These are phyloP conservation scores for Pneumocystis sp. DNA, from an alignment of 1,139 yeast genomes.

Conservation along the genomic window DNA sequence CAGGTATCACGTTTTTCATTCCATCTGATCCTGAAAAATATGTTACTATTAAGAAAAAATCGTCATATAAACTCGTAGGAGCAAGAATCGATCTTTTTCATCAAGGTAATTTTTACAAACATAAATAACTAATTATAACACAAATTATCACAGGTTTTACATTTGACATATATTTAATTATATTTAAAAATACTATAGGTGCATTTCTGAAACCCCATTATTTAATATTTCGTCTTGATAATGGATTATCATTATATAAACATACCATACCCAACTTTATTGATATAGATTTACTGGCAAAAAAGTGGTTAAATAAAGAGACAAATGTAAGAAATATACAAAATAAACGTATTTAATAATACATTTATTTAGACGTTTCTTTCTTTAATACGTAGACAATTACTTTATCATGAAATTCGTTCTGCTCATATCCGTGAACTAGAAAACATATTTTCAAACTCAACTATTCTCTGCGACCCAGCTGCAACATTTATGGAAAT, in stretches of 20 bases:
- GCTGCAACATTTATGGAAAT: not conserved
- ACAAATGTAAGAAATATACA: not conserved
- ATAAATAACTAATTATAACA: not conserved
- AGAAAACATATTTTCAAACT: not conserved
- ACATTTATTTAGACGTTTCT: not conserved
- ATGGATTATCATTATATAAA: not conserved
- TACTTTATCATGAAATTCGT: not conserved
- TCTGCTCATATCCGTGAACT: not conserved
- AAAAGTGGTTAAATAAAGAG: not conserved
- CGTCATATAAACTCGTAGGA: not conserved
- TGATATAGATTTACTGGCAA: not conserved
- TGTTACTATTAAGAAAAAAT: not conserved
- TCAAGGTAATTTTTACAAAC: not conserved
- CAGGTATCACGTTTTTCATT: not conserved
- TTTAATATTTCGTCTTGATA: not conserved
- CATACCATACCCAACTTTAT: not conserved
- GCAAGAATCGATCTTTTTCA: not conserved
- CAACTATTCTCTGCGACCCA: not conserved
- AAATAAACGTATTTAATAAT: not conserved
- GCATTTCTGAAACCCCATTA: not conserved
- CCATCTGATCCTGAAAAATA: not conserved
- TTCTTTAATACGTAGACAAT: not conserved
- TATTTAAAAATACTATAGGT: not conserved
- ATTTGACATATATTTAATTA: not conserved
- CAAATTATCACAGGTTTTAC: not conserved